phyloP scores from a whole-genome alignment of 495 filamentous ascomycete genomes.

The Penicillium mononematosum region DNA sequence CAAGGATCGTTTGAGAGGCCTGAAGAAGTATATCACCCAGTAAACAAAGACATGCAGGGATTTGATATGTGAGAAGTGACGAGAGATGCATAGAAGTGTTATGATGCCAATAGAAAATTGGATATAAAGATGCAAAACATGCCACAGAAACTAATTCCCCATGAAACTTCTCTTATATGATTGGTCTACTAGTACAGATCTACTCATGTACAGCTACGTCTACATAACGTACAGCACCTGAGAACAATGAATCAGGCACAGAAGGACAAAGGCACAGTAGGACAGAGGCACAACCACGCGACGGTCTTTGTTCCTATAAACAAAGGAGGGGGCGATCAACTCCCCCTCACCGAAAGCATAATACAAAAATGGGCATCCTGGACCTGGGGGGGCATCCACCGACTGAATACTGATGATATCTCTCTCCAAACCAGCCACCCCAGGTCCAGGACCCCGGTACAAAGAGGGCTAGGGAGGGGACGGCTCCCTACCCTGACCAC shows the following conservation, averaged over 20 bases:
- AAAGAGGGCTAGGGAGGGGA: constrained; percentile 8
- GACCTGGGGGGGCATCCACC: background rate
- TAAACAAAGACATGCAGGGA: constrained; percentile 7
- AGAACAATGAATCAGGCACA: background rate
- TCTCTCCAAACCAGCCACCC: constrained; percentile 1
- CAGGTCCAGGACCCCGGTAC: constrained; percentile 5
- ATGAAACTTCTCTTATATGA: background rate
- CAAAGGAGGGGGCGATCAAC: constrained; percentile 4
- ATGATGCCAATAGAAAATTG: background rate
- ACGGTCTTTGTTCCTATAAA: constrained; percentile 6
- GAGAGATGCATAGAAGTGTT: background rate
- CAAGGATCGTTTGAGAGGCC: constrained; percentile 79
- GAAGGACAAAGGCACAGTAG: background rate
- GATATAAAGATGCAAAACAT: background rate
- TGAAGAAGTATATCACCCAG: constrained; percentile 74
- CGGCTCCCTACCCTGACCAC: constrained; percentile 6
- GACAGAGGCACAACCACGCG: background rate
- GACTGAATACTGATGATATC: background rate
- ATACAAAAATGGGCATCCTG: constrained; percentile 7
- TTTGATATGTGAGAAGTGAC: background rate
- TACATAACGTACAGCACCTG: background rate
- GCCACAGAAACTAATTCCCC: background rate
- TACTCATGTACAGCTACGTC: background rate
- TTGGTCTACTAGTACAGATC: background rate
- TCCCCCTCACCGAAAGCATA: background rate